Percentiles rank a stretch among this genome's conserved stretches.
Conservation (phyloP, 768 basidiomycete genomes). For the Lentinula raphanica region DNA sequence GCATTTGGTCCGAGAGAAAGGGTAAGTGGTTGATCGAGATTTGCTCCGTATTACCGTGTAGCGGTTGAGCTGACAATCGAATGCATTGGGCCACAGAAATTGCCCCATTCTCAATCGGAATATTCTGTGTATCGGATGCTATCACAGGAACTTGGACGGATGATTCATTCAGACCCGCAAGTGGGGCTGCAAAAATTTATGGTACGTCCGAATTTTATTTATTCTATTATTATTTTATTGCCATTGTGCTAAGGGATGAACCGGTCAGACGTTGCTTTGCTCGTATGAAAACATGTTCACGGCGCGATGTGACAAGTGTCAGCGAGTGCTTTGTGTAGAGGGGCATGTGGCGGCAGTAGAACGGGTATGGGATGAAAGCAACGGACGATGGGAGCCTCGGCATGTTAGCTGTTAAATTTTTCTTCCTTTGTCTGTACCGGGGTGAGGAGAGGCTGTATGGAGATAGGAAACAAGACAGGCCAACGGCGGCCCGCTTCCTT, state of each 20-base stretch:
- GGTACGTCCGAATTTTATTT: constrained; percentile 26
- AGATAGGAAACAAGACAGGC: constrained; percentile 7
- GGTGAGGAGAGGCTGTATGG: not conserved
- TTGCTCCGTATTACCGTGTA: constrained; percentile 4
- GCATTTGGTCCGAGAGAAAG: constrained; percentile 71
- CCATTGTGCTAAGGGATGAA: not conserved
- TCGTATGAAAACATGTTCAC: constrained; percentile 61
- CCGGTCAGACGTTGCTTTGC: constrained; percentile 40
- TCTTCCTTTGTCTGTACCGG: not conserved
- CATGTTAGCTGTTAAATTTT: constrained; percentile 41
- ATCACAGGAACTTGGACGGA: constrained; percentile 59
- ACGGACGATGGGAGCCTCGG: constrained; percentile 42
- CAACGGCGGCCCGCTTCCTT: not conserved
- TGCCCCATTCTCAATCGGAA: constrained; percentile 64
- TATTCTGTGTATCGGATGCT: constrained; percentile 60
- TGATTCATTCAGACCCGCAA: constrained; percentile 49
- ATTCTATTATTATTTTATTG: not conserved
- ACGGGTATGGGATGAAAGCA: constrained; percentile 40
- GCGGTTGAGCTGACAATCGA: constrained; percentile 1
- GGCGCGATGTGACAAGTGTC: constrained; percentile 53
- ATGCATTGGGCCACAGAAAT: constrained; percentile 40
- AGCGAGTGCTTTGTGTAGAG: constrained; percentile 62
- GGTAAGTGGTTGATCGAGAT: constrained; percentile 31
- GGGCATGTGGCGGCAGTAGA: constrained; percentile 71
- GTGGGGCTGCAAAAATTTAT: constrained; percentile 51